Evolutionary conservation across 495 filamentous ascomycete genomes (phyloP), one percentile per base, ranked within the genome.

Genomic region (Aspergillus incahuasiensis): DNA sequence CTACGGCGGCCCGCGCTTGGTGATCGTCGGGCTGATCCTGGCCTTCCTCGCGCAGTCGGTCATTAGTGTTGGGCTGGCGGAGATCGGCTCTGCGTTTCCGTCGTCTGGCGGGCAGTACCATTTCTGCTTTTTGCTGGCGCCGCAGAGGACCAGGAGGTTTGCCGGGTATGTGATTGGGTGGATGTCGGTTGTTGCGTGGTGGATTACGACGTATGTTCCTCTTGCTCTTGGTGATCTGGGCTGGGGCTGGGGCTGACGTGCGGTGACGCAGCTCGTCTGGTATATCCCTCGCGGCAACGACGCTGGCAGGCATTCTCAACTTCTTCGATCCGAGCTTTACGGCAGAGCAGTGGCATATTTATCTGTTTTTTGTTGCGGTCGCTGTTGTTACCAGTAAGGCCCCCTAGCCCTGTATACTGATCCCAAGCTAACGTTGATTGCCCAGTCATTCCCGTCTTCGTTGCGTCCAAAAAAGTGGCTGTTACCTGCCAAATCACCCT

Each of bases 181-280:
- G 70, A 63, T 74, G 40, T 65, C 62, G 1, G 61, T 67, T 6
- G 24, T 75, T n/a, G 72, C 59, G 8, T 75, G 70, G 68, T 72
- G 67, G 67, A 62, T 71, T 25, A 54, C 60, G 8, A 68, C 67
- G 46, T 67, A 57, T 45, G 60, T 19, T 41, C 18, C 38, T 40
- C 13, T 16, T 18, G 3, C 4, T 40, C 38, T 40, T 8, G n/a
- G 5, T 8, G n/a, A 2, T 40, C 12, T 16, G 15, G 30, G 34
- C 41, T 42, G 30, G 35, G 11, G 18, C 2, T 9, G 13, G 4
- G 5, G 12, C 6, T 11, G 9, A 15, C 12, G 4, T 2, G 9
- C 12, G 13, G 13, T n/a, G 13, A 19, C 30, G 24, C 9, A 60
- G 53, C 15, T 68, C 59, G 46, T 68, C 68, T 13, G 61, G 59